Evolutionary conservation across 768 basidiomycete genomes (phyloP), one percentile per base, ranked within the genome.

Genomic region (Leccinellum luteum): DNA sequence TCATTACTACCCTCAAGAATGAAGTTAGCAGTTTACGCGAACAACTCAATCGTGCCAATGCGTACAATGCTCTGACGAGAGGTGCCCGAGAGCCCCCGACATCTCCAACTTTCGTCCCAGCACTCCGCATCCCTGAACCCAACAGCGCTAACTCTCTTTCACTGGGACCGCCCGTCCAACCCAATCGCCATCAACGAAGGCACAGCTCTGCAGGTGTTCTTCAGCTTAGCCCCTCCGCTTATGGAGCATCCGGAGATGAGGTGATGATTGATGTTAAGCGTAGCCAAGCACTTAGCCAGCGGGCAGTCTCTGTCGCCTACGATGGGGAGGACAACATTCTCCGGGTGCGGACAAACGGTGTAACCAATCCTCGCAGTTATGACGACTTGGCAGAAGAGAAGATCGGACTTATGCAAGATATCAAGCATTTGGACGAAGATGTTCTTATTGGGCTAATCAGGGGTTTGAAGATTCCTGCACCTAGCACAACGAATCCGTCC

Each of bases 351-450:
- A 75, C 77, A 38, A 82, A 85, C 57, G 87, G 89, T 35, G 74
- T 90, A 38, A 76, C 87, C 13, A 85, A 89, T 62, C 88, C 92
- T 56, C 81, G 82, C 49, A 81, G 84, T 66, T 85, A 85, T 58
- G 93, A 98, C 64, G 92, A 94, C 72, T 86, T 93, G 7, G 88
- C 91, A 0, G 95, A 98, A 72, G 95, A 98, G 78, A 96, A 98
- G 76, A 93, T 97, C 63, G 80, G 89, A 53, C 79, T 97, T 49
- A 89, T 99, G 82, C 90, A 94, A 67, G 93, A 98, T 62, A 81
- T 86, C 60, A 92, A 90, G 70, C 87, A 83, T 44, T 75, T 98
- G 54, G 97, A 99, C 65, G 92, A 95, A 69, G 97, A 99, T 70
- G 88, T 98, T 48, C 78, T 99, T 13, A 82, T 90, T 59, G 93